Evolutionary conservation across 176 grass and related monocot species (phyloP), one percentile per base, ranked within the genome.

Genomic region (Rhynchospora breviuscula): DNA sequence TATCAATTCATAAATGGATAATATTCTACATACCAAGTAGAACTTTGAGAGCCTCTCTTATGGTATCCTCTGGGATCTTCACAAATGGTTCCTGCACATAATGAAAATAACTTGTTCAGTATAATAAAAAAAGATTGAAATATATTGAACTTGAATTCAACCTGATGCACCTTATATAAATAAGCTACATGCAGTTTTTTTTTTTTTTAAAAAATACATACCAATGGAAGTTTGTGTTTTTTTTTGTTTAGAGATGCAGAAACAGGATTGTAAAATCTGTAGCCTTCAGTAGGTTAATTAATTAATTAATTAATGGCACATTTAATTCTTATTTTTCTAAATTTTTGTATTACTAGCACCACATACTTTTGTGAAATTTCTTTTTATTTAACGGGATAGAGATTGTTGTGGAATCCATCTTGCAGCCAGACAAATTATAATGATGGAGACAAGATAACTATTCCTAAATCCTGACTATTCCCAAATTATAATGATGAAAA

Each of bases 21-120:
- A 52, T 79, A 14, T 26, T 51, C 19, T 82, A 53, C 22, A 12
- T 92, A 98, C 95, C 92, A 9, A 98, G 92, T 47, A 98, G 68
- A 82, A 91, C 86, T 91, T 93, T 89, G 72, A 98, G 91, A 7
- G 95, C 95, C 12, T 91, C 95, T 56, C 52, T 85, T 64, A 98
- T 98, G 57, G 18, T 88, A 67, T 95, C 95, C 79, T 91, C 91
- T 60, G 92, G 90, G 51, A 95, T 98, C 76, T 83, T 86, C 59
- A 81, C 86, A 63, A 91, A 84, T 15, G 86, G 87, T 85, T 98
- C 95, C 86, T 94, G 86, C 53, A 84, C 4, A 52, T 4, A 82
- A 66, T 82, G 49, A 3, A 82, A 10, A 31, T 53, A 63, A 65
- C 45, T 14, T 76, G 7, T 57, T 77, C 22, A 77, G 47, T 78